Base-by-base conservation (phyloP, 2,329 filamentous ascomycete species). In the Epichloe hybrida region DNA sequence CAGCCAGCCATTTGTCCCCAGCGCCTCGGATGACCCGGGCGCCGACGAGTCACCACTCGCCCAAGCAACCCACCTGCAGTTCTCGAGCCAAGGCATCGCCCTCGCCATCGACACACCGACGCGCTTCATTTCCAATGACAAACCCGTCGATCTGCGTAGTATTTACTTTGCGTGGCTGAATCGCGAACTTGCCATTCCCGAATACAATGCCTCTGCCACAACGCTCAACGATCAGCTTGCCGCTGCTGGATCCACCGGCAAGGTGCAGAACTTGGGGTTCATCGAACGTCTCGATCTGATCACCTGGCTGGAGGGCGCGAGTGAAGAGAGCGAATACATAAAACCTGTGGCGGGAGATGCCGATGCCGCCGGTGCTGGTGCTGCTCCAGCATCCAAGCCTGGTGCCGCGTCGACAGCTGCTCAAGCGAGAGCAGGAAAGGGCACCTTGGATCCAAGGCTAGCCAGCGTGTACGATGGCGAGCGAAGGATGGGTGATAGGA, bases 131-230 rank as follows among this genome's bases (percentile, higher is more conserved):
- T 90, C 88, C n/a, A 78, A 80, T 52, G 79, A 79, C 59, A 75
- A 79, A 51, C 76, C 84, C 4, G 83, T 95, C 61, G 88, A 96
- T 64, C 75, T 98, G 58, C 88, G 93, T 64, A 93, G 86, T 65
- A 91, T 96, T 69, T 96, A 91, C 73, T 95, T 97, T 64, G 89
- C 89, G 51, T 98, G 89, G 88, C 76, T 87, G 61, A 94, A 96
- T 70, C 88, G 89, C 66, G 91, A 97, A 71, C 81, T 85, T 50
- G 81, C 85, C 50, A 89, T 95, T 57, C 86, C 87, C 11, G 88
- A 95, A 59, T 97, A 97, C 75, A 93, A 96, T 68, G 80, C 85
- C 27, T 84, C 85, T 0, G 86, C 88, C 13, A 83, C 86, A 60
- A 76, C 82, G 58, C 75, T 97, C 51, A 95, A 95, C 64, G 83